Evolutionary conservation across 2,329 filamentous ascomycete genomes (phyloP).

Genomic region (Xylaria sp.): DNA sequence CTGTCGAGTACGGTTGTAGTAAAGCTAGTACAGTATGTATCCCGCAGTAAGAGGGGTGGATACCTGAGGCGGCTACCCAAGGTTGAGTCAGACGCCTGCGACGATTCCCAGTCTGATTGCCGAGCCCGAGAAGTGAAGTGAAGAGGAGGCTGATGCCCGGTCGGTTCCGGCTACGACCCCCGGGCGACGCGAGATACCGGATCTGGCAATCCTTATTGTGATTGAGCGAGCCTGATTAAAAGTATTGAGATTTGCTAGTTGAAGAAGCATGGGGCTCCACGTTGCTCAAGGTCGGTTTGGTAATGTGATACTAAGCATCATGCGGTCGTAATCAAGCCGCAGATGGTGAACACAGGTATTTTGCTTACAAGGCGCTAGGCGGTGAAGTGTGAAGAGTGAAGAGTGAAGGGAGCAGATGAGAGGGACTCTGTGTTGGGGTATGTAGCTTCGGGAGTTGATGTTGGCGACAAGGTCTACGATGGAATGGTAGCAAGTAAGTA

Average conservation of each 20-base stretch:
- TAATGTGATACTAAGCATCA: background rate
- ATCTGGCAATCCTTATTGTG: slow-evolving; percentile 20
- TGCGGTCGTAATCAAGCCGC: background rate
- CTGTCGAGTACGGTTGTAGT: too few species aligned
- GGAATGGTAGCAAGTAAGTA: background rate
- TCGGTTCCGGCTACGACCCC: slow-evolving; percentile 19
- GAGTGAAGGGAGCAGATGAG: background rate
- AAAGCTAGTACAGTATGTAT: too few species aligned
- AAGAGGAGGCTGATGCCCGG: slow-evolving; percentile 32
- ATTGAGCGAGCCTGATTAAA: background rate
- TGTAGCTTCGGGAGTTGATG: background rate
- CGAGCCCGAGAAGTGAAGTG: slow-evolving; percentile 10
- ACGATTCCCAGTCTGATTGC: slow-evolving; percentile 12
- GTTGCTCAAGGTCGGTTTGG: background rate
- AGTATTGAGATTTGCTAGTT: background rate
- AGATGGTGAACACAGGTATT: slow-evolving; percentile 3
- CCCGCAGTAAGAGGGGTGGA: too few species aligned
- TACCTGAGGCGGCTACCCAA: too few species aligned
- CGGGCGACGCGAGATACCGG: slow-evolving; percentile 23
- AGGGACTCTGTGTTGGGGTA: background rate
- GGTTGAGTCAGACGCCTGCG: slow-evolving; percentile 15
- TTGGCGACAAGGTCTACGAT: slow-evolving; percentile 31
- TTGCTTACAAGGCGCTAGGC: background rate
- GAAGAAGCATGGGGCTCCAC: slow-evolving; percentile 1
- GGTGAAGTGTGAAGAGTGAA: background rate